Percentiles rank a stretch among this genome's conserved stretches.
Conservation (phyloP, 2,329 filamentous ascomycete genomes). For the Sphaerulina populicola region DNA sequence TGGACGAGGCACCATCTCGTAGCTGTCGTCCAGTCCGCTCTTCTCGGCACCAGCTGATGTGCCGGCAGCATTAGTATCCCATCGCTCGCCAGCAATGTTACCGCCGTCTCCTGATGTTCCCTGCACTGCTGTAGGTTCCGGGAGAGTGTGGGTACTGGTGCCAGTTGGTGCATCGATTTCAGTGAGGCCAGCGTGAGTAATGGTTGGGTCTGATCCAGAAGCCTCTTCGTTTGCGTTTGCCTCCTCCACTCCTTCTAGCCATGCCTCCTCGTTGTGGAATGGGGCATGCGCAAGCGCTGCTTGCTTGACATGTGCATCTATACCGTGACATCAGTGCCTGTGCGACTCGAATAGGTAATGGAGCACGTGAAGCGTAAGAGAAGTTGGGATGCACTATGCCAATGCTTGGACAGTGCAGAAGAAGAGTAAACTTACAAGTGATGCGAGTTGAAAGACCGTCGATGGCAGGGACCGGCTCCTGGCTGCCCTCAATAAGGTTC, state of each 20-base stretch:
- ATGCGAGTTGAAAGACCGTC: conserved; percentile 57
- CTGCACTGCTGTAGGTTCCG: conserved; percentile 28
- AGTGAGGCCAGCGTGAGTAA: conserved; percentile 58
- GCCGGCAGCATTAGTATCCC: conserved; percentile 48
- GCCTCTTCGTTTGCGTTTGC: conserved; percentile 31
- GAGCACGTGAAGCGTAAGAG: conserved; percentile 14
- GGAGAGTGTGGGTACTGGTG: conserved; percentile 24
- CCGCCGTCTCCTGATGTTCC: conserved; percentile 37
- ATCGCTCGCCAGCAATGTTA: conserved; percentile 55
- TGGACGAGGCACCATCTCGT: conserved; percentile 68
- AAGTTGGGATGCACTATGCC: background rate
- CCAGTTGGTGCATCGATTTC: conserved; percentile 51
- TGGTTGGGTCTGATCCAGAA: conserved; percentile 55
- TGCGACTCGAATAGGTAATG: conserved; percentile 4
- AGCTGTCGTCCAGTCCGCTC: conserved; percentile 53
- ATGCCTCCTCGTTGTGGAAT: conserved; percentile 47
- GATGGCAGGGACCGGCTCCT: conserved; percentile 59
- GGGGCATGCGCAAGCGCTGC: conserved; percentile 42
- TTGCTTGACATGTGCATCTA: conserved; percentile 35
- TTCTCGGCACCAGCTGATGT: conserved; percentile 42
- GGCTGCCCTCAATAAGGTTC: conserved; percentile 65
- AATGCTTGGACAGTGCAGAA: background rate
- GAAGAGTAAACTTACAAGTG: conserved; percentile 54
- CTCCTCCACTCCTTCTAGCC: conserved; percentile 43
- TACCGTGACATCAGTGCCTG: background rate